phyloP scores from a whole-genome alignment of 78 protist genomes.

The Mastigamoeba balamuthi region DNA sequence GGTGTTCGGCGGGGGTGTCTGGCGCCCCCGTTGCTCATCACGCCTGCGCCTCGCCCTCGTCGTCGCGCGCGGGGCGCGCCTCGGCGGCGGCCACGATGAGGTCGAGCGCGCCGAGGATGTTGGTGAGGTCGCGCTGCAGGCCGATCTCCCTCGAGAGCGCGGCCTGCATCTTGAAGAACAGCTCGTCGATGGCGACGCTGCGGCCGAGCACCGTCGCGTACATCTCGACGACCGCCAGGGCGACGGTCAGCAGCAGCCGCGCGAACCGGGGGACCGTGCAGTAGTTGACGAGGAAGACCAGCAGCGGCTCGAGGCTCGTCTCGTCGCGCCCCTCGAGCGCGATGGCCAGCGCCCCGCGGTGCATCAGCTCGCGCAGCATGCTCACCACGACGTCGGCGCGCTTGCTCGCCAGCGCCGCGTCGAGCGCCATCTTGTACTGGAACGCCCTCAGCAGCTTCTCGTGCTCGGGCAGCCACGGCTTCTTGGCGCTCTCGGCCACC shows the following conservation, averaged over 20 bases:
- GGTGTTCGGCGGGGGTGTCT: no score
- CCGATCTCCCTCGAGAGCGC: not conserved
- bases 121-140: not conserved
- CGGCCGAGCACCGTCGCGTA: constrained; percentile 4
- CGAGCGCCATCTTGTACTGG: constrained; percentile 23
- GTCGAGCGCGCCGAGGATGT: not conserved
- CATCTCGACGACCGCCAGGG: constrained; percentile 1
- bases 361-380: constrained; percentile 18
- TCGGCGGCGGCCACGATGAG: not conserved
- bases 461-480: not conserved
- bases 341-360: constrained; percentile 5
- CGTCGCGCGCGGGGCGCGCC: no score
- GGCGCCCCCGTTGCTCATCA: no score
- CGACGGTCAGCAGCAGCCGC: not conserved
- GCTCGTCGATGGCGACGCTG: constrained; percentile 2
- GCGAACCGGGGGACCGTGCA: constrained; percentile 9
- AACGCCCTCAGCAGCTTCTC: constrained; percentile 11
- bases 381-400: not conserved
- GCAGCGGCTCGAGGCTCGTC: constrained; percentile 12
- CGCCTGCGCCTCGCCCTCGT: no score
- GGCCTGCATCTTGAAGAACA: not conserved
- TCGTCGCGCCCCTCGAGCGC: constrained; percentile 26
- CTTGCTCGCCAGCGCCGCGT: constrained; percentile 11
- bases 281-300: constrained; percentile 3
- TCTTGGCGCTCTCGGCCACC: not conserved